phyloP scores from a whole-genome alignment of 2,329 filamentous ascomycete species.

The Epicoccum sorghinum region DNA sequence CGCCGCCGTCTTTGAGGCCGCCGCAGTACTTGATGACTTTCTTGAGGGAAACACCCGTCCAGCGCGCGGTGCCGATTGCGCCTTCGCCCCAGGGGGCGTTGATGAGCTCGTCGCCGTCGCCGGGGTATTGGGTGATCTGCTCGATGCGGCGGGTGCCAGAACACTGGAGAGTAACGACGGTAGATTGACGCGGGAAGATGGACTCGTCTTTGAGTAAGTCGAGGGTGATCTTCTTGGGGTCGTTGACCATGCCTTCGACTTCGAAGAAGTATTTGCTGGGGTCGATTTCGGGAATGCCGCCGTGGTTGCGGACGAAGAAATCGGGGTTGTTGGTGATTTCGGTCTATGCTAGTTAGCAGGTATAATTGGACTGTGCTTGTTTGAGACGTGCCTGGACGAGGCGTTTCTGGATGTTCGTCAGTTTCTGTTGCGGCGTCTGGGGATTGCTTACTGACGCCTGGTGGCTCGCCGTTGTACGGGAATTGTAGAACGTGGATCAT shows the following conservation, averaged over 20 bases:
- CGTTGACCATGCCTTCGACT: constrained; percentile 66
- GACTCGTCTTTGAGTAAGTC: constrained; percentile 66
- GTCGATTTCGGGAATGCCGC: constrained; percentile 71
- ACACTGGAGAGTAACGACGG: constrained; percentile 69
- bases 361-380: rapidly evolving
- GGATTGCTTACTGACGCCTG: constrained; percentile 29
- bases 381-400: constrained; percentile 53
- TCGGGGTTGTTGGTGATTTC: constrained; percentile 66
- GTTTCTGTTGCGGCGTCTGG: neutral
- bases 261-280: constrained; percentile 59
- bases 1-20: constrained; percentile 60
- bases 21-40: constrained; percentile 74
- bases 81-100: constrained; percentile 56
- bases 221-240: constrained; percentile 63
- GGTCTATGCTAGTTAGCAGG: constrained; percentile 37
- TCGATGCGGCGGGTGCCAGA: constrained; percentile 72
- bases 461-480: constrained; percentile 56
- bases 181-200: constrained; percentile 65
- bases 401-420: constrained; percentile 47
- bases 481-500: constrained; percentile 57
- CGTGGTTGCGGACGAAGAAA: constrained; percentile 76
- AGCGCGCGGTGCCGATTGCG: constrained; percentile 70
- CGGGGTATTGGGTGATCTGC: constrained; percentile 69
- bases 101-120: constrained; percentile 68
- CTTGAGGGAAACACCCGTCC: constrained; percentile 69